These are phyloP conservation scores for Penicillium flavigenum DNA, from an alignment of 495 filamentous ascomycete genomes.

Conservation along the genomic window DNA sequence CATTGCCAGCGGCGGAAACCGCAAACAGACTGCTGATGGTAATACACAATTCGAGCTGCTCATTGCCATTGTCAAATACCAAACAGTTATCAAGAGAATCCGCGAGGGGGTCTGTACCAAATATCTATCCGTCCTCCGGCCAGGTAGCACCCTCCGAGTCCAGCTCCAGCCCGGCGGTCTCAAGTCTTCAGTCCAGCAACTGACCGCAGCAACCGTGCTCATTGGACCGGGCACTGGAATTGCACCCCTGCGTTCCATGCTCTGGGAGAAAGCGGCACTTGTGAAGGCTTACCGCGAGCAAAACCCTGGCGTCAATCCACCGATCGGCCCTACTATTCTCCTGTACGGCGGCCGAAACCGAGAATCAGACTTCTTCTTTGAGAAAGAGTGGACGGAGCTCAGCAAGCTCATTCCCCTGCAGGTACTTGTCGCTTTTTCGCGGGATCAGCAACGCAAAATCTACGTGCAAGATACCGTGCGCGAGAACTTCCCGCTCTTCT, in stretches of 20 bases:
- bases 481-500: conserved; percentile 57
- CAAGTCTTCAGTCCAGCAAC: conserved; percentile 46
- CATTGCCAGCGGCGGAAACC: conserved; percentile 70
- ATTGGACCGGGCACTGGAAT: conserved; percentile 90
- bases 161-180: conserved; percentile 58
- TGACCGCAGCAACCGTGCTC: conserved; percentile 64
- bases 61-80: conserved; percentile 88
- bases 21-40: conserved; percentile 40
- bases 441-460: conserved; percentile 70
- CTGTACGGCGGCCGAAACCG: conserved; percentile 81
- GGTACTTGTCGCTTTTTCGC: conserved; percentile 80
- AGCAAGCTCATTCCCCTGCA: conserved; percentile 41
- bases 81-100: conserved; percentile 80
- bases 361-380: conserved; percentile 74
- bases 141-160: conserved; percentile 58
- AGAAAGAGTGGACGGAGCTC: conserved; percentile 64
- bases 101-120: conserved; percentile 88
- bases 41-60: conserved; percentile 68
- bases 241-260: conserved; percentile 78
- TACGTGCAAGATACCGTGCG: conserved; percentile 90
- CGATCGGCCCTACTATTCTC: conserved; percentile 46
- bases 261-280: conserved; percentile 62
- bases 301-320: conserved; percentile 27
- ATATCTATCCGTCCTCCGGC: conserved; percentile 66
- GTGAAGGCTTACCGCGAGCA: conserved; percentile 42